phyloP scores from a whole-genome alignment of 1,139 yeast species.

The Taphrina populina region DNA sequence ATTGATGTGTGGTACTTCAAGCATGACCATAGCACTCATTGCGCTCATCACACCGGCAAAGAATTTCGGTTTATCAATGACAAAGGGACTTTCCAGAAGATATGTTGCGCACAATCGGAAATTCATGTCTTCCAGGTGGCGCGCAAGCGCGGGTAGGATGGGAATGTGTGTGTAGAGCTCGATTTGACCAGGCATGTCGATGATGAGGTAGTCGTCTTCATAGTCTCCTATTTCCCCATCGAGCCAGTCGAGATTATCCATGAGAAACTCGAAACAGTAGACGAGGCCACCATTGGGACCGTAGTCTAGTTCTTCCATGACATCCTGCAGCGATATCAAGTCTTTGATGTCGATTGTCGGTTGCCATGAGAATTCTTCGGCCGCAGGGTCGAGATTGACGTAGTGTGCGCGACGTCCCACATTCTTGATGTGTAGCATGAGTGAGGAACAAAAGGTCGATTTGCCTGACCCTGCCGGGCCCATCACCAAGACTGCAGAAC shows the following conservation, averaged over 20 bases:
- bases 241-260: constrained; percentile 90
- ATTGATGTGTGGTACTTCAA: constrained; percentile 92
- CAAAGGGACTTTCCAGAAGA: constrained; percentile 88
- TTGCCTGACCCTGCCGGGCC: constrained; percentile 99
- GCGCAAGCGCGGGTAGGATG: constrained; percentile 80
- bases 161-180: constrained; percentile 95
- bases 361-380: constrained; percentile 86
- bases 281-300: constrained; percentile 97
- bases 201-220: constrained; percentile 80
- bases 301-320: constrained; percentile 74
- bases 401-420: constrained; percentile 91
- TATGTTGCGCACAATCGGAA: constrained; percentile 91
- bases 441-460: constrained; percentile 84
- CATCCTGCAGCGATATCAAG: constrained; percentile 78
- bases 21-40: constrained; percentile 94
- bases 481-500: constrained; percentile 90
- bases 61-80: constrained; percentile 83
- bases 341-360: constrained; percentile 92
- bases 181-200: constrained; percentile 98
- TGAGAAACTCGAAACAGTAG: constrained; percentile 82
- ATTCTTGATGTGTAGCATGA: constrained; percentile 83
- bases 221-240: constrained; percentile 64
- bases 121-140: constrained; percentile 75
- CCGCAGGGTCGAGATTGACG: constrained; percentile 96
- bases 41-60: constrained; percentile 95